These are phyloP conservation scores for Nidula niveotomentosa DNA, from an alignment of 1,284 basidiomycete species.

Conservation along the genomic window DNA sequence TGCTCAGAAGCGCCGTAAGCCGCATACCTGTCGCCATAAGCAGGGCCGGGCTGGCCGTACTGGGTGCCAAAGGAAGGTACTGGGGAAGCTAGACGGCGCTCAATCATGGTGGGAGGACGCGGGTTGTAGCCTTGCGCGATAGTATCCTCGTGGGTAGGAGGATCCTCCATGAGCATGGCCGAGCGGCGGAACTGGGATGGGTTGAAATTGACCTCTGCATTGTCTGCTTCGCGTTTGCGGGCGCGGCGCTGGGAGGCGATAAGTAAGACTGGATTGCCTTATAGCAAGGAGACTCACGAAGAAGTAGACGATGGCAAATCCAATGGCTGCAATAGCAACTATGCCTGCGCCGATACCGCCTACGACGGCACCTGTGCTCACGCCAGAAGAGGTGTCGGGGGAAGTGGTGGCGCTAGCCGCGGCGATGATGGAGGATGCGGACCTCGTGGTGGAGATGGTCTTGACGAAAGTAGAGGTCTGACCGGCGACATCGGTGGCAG, in stretches of 20 bases:
- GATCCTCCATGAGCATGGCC: conserved; percentile 17
- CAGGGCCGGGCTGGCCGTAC: conserved; percentile 1
- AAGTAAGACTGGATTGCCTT: not conserved
- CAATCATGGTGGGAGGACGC: conserved; percentile 8
- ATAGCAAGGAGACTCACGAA: not conserved
- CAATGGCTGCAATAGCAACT: conserved; percentile 1
- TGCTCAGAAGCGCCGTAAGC: not conserved
- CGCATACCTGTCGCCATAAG: not conserved
- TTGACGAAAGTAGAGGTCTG: not conserved
- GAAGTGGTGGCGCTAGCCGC: not conserved
- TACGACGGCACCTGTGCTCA: conserved; percentile 1
- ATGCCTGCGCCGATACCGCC: not conserved
- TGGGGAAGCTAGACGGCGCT: conserved; percentile 1
- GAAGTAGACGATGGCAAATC: conserved; percentile 1
- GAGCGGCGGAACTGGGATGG: conserved; percentile 15
- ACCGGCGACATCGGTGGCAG: not conserved
- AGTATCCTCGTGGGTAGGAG: conserved; percentile 53
- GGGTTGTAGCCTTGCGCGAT: conserved; percentile 35
- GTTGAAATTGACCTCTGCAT: conserved; percentile 6
- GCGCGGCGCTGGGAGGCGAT: conserved; percentile 4
- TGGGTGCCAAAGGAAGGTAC: conserved; percentile 3
- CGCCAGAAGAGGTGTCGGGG: not conserved
- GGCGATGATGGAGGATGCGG: not conserved
- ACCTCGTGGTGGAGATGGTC: not conserved
- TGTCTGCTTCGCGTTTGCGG: conserved; percentile 3